A percentile compares a stretch with the other conserved stretches of the same genome.
Evolutionary conservation across 352 stramenopile genomes (phyloP).

Genomic region (Pythium phragmitis): DNA sequence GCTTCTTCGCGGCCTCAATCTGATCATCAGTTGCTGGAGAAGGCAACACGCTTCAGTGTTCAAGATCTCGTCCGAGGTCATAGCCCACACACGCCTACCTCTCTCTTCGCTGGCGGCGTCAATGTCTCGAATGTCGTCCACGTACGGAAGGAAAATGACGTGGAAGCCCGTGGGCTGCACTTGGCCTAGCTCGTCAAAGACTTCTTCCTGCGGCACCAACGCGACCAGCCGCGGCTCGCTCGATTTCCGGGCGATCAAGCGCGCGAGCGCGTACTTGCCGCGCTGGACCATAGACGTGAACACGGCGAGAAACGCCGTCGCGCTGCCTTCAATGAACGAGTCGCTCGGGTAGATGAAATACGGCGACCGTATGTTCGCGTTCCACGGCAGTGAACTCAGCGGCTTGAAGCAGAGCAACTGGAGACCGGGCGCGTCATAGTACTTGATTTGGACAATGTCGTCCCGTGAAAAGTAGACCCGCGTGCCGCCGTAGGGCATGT

Average conservation of each 20-base stretch:
- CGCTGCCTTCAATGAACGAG: constrained; percentile 74
- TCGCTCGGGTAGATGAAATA: constrained; percentile 87
- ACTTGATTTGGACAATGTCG: constrained; percentile 78
- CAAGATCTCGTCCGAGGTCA: neutral
- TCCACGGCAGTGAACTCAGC: constrained; percentile 51
- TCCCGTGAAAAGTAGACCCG: constrained; percentile 82
- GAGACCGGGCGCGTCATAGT: constrained; percentile 68
- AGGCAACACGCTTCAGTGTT: neutral
- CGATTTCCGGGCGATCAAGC: constrained; percentile 70
- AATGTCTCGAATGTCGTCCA: constrained; percentile 81
- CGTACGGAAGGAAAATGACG: constrained; percentile 75
- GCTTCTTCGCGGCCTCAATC: constrained; percentile 56
- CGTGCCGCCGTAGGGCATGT: constrained; percentile 70
- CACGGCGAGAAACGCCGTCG: constrained; percentile 66
- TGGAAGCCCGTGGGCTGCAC: constrained; percentile 77
- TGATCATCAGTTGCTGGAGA: constrained; percentile 47
- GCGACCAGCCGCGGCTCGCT: constrained; percentile 76
- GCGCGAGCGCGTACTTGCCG: constrained; percentile 62
- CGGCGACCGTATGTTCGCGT: constrained; percentile 65
- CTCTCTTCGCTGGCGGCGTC: constrained; percentile 38
- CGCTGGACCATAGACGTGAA: constrained; percentile 66
- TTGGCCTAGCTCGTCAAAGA: constrained; percentile 73
- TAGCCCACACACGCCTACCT: constrained; percentile 19
- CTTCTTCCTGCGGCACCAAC: constrained; percentile 75
- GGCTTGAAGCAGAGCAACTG: constrained; percentile 85